Base-by-base conservation (phyloP, 441 rosid genomes). In the Gossypium schwendimanii region DNA sequence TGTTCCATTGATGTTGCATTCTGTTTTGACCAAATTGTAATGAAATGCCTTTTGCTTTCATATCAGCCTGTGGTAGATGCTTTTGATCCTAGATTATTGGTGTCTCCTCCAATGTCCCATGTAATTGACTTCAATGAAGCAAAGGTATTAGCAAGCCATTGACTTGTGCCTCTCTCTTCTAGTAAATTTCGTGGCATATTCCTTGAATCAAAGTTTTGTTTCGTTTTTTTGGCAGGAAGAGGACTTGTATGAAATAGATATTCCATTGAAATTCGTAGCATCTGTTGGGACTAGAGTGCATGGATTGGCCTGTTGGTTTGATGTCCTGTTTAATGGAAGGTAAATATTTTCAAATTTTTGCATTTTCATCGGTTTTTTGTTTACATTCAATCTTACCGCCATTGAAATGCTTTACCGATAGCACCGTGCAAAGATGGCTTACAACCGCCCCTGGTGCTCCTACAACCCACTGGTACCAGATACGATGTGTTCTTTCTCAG, bases 261-360 rank as follows among this genome's bases (percentile, higher is more conserved):
- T 94, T 76, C 98, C 97, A 2, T 82, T 94, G 69, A 94, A 85
- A 82, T 92, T 94, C 76, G 79, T 77, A 41, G 89, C 95, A 11
- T 83, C 94, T n/a, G 85, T 88, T 33, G 97, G 97, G 70, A 81
- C 97, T 45, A 86, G 97, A 83, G 87, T 94, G 68, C 98, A 94
- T 77, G 98, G 98, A 10, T 81, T 94, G 81, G 98, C 98, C 33
- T 92, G 97, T 79, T 94, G 97, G 98, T 94, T 94, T 20, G 98
- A 94, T 31, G 97, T 94, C 67, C 81, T 94, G 74, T 94, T 94
- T 73, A 84, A 92, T 71, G 97, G 98, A 69, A 90, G 97, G 98
- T 84, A 81, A 33, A 78, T 28, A 33, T 24, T 47, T 55, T 15
- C 15, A 17, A 8, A 66, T 17, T 9, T 33, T 33, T 44, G 10